Base-by-base conservation (phyloP, 495 filamentous ascomycete species). In the Penicillium ucsense region DNA sequence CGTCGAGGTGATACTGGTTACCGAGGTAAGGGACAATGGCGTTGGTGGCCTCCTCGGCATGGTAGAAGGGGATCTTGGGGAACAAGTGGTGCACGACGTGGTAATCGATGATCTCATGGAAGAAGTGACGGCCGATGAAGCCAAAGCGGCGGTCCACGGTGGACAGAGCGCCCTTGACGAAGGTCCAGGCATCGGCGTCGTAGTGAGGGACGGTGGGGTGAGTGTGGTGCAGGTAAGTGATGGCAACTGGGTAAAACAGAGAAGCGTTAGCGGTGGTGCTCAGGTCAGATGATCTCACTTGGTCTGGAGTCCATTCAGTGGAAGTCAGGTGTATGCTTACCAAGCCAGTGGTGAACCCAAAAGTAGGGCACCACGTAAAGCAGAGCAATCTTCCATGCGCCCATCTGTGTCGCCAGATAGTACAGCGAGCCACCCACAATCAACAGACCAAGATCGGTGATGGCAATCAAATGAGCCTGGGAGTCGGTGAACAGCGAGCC, bases 71-170 rank as follows among this genome's bases (percentile, higher is more conserved):
- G 47, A 94, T 95, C 53, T 77, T 81, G 62, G 77, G 80, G 56
- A 92, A 80, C 61, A 88, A 85, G 74, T 94, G 88, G 73, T 95
- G 88, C 38, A 91, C 76, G 46, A 95, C 88, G 71, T 94, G 88
- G 41, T 86, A 89, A 69, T 95, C 89, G 65, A 91, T 85, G 63
- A 94, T 92, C 60, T 88, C 86, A 72, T 94, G 88, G 69, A 94
- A 78, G 53, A 94, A 75, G 53, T 83, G 79, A 48, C 86, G 85
- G 35, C 89, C 89, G 60, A 90, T 84, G 71, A 91, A 92, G 45
- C 89, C 88, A 54, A 90, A 87, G 57, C 89, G 85, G 56, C 89
- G 86, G 60, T 95, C 89, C 47, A 95, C 86, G 34, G 88, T 95
- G 34, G 85, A 82, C 38, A 88, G 84, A 38, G 88, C 86, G 41